Base-by-base conservation (phyloP, 2,329 filamentous ascomycete species). In the Esteya vermicola region DNA sequence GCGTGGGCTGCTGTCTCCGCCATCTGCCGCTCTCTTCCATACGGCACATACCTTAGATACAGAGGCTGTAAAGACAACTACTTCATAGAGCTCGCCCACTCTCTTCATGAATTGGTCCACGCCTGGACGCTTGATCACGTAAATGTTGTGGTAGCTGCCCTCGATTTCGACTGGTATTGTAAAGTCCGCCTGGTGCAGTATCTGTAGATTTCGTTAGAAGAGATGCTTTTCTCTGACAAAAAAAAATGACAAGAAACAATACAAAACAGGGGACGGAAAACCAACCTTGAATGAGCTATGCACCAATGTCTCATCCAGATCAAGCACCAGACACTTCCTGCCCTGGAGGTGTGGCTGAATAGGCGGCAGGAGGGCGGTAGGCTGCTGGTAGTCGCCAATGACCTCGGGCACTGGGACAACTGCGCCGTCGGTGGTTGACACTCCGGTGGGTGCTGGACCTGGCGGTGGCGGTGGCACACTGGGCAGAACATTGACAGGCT, bases 21-120 rank as follows among this genome's bases (percentile, higher is more conserved):
- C n/a, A n/a, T n/a, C n/a, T n/a, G n/a, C n/a, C n/a, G n/a, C n/a
- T n/a, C n/a, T n/a, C n/a, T n/a, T n/a, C n/a, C n/a, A n/a, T n/a
- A n/a, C n/a, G n/a, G n/a, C 26, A 57, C 67, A 50, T 64, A 88
- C 85, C 75, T 98, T 98, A 31, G 91, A 95, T 38, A 98, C 91
- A 9, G 91, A 98, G 39, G 91, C 91, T 31, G 91, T 98, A 57
- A 98, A 98, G 34, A 98, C 89, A 21, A 98, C 91, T 36, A 98
- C 89, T 63, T 98, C 91, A 54, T 96, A 98, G 37, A 98, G 70
- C 62, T 98, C 91, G 37, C 91, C 91, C 27, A 98, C 88, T 44
- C 91, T 72, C 68, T 96, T 96, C 85, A 98, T 95, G 61, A 98
- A 98, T 48, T 93, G 81, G 56, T 98, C 91, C 18, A 98, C 91